These are phyloP conservation scores for Candida alai DNA, from an alignment of 805 yeast genomes.

Conservation along the genomic window DNA sequence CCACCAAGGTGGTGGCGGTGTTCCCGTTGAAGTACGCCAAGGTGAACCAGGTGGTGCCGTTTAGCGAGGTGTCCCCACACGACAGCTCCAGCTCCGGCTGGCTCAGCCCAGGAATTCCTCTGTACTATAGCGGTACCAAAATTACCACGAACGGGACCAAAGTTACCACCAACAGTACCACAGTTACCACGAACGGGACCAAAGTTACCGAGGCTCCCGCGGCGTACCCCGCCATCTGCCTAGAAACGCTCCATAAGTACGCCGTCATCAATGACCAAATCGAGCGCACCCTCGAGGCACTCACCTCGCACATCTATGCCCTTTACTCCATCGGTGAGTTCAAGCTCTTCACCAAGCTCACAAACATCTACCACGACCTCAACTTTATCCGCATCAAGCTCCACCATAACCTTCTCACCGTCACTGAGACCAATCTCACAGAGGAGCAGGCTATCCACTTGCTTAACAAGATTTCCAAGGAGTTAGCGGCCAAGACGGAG, in stretches of 20 bases:
- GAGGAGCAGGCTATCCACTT: conserved; percentile 49
- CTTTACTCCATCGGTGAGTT: conserved; percentile 71
- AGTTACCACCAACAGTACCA: conserved; percentile 32
- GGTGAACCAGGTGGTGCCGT: conserved; percentile 39
- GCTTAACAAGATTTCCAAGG: conserved; percentile 58
- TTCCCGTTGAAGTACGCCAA: conserved; percentile 58
- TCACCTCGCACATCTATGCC: conserved; percentile 63
- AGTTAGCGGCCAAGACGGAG: conserved; percentile 43
- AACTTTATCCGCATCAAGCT: conserved; percentile 57
- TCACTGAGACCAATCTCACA: conserved; percentile 46
- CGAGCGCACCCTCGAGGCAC: conserved; percentile 50
- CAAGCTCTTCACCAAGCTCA: conserved; percentile 54
- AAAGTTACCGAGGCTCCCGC: conserved; percentile 14
- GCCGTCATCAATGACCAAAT: conserved; percentile 46
- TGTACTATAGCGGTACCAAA: too few relatives aligned
- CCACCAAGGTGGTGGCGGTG: conserved; percentile 49
- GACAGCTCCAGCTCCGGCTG: too few relatives aligned
- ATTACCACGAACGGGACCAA: too few relatives aligned
- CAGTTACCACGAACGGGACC: conserved; percentile 25
- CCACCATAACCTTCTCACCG: conserved; percentile 47
- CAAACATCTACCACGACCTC: conserved; percentile 49
- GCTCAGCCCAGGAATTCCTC: too few relatives aligned
- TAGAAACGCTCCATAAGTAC: too few relatives aligned
- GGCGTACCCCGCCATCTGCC: background rate
- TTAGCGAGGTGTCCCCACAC: conserved; percentile 26